Percentiles rank a stretch among this genome's conserved stretches.
phyloP scores from a whole-genome alignment of 768 basidiomycete species.

The Gymnopilus dilepis region DNA sequence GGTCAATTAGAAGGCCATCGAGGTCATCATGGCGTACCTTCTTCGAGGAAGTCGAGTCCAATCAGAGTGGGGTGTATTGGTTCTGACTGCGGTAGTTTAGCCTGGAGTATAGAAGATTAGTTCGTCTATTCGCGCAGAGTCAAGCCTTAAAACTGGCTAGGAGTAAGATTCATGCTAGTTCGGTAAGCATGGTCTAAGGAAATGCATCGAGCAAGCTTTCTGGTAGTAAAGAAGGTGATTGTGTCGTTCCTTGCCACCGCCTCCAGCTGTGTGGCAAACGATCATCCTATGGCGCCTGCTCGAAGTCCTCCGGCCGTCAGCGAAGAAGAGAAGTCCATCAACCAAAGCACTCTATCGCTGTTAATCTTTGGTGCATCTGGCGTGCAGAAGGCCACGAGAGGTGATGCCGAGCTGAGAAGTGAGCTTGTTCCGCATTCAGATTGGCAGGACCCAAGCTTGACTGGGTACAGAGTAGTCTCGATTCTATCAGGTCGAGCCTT shows the following conservation, averaged over 20 bases:
- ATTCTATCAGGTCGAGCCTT: not conserved
- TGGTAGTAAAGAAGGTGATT: not conserved
- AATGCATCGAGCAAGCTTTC: not conserved
- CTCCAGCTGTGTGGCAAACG: too few species aligned
- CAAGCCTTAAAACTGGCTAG: not conserved
- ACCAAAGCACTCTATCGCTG: not conserved
- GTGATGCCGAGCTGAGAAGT: not conserved
- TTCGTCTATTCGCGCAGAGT: not conserved
- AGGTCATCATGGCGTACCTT: not conserved
- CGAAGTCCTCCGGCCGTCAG: not conserved
- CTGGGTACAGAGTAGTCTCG: not conserved
- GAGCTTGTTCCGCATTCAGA: conserved; percentile 9
- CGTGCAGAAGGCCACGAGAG: conserved; percentile 1
- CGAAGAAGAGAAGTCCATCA: conserved; percentile 1
- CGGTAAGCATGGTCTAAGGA: too few species aligned
- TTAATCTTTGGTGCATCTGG: conserved; percentile 7
- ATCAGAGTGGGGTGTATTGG: conserved; percentile 1
- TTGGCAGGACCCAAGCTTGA: not conserved
- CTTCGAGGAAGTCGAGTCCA: not conserved
- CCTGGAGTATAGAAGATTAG: not conserved
- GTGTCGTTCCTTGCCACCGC: too few species aligned
- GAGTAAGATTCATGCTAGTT: too few species aligned
- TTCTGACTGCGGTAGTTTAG: conserved; percentile 9
- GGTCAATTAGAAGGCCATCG: not conserved
- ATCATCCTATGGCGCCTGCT: too few species aligned